phyloP scores from a whole-genome alignment of 2,329 filamentous ascomycete genomes.

The Diaporthe sp. region DNA sequence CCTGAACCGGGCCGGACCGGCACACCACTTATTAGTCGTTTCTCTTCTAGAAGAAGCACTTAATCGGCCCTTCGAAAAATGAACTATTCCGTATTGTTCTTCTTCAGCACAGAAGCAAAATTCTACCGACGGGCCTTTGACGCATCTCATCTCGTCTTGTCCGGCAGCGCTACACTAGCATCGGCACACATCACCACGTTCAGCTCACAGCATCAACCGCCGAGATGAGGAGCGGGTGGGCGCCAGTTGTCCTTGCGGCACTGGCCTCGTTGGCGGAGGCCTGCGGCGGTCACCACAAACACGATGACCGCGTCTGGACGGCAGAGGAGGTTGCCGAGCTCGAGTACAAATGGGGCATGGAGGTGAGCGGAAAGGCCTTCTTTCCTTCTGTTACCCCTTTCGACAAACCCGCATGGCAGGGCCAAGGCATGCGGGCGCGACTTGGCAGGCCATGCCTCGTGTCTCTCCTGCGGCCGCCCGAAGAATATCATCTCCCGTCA shows the following conservation, averaged over 20 bases:
- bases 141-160: neutral
- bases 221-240: conserved; percentile 43
- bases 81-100: neutral
- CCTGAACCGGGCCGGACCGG: conserved; percentile 25
- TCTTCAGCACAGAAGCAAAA: neutral
- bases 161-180: neutral
- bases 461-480: conserved; percentile 18
- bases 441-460: conserved; percentile 23
- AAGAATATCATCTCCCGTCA: neutral
- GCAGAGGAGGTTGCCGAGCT: conserved; percentile 65
- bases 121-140: neutral
- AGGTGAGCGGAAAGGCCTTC: conserved; percentile 55
- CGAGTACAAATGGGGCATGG: conserved; percentile 68
- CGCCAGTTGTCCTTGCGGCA: conserved; percentile 40
- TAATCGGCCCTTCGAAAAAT: neutral
- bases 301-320: conserved; percentile 59
- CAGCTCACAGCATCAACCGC: neutral
- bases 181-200: neutral
- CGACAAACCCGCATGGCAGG: neutral
- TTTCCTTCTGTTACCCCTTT: neutral
- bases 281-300: conserved; percentile 49
- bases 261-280: conserved; percentile 46
- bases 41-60: neutral
- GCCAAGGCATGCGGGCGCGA: neutral
- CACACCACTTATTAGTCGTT: conserved; percentile 12